Evolutionary conservation across 176 grass and related monocot genomes (phyloP), one percentile per base, ranked within the genome.

Genomic region (Aegilops sharonensis): DNA sequence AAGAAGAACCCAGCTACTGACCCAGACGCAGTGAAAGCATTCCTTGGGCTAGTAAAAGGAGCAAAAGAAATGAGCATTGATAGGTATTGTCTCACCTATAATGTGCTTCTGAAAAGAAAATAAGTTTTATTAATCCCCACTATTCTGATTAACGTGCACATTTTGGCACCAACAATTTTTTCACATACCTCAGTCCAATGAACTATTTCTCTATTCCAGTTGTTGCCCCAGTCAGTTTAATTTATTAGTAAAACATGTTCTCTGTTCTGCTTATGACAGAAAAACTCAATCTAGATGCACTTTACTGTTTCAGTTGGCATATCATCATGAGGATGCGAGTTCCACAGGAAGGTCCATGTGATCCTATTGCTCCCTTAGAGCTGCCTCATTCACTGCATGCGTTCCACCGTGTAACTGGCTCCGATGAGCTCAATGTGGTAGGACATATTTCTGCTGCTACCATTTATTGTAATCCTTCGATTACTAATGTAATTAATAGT

Each of bases 1-100:
- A 99, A 99, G 83, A 99, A 87, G 84, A 99, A 99, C 87, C 97
- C 97, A 74, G 72, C 87, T 71, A 99, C 94, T 23, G 94, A 96
- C 75, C 75, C 30, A 79, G 73, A 86, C 4, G 84, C 92, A 36
- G 97, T 99, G 68, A 80, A 87, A 85, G 78, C 84, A 85, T 99
- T 99, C 83, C 90, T 99, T 71, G 68, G 21, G 42, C 85, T 89
- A 80, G 90, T 96, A 30, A 94, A 80, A 69, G 40, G 47, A 79
- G 92, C 97, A 80, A 87, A 68, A 75, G 89, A 87, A 84, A 99
- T 99, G 92, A 86, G 72, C 87, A 94, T 99, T 64, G 97, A 99
- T 57, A 99, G 94, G 97, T 99, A 81, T 11, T 3, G 1, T 75
- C 24, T 80, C 6, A 24, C 5, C 31, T 13, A 81, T 32, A 31